phyloP scores from a whole-genome alignment of 257 asterid species.

The Schizonepeta tenuifolia region DNA sequence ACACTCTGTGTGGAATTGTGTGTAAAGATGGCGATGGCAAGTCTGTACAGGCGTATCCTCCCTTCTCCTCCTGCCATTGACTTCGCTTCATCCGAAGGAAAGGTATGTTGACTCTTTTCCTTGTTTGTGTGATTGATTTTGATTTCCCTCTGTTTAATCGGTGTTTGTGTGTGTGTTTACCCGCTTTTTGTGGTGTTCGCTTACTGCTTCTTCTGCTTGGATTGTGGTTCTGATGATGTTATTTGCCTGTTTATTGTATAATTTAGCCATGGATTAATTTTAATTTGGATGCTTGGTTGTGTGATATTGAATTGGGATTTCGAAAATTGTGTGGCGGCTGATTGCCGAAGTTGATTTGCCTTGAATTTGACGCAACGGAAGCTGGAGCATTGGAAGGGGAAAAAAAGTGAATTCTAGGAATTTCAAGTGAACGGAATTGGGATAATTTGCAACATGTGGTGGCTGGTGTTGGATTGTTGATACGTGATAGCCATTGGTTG shows the following conservation, averaged over 20 bases:
- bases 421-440: neutral
- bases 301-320: conserved; percentile 11
- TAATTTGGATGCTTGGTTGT: conserved; percentile 7
- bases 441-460: neutral
- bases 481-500: neutral
- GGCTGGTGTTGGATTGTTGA: neutral
- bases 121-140: neutral
- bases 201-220: neutral
- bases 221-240: neutral
- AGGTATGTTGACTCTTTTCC: conserved; percentile 44
- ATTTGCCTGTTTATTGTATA: neutral
- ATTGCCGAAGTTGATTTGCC: conserved; percentile 1
- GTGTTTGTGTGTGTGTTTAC: neutral
- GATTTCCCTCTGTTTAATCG: neutral
- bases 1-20: neutral
- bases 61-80: conserved; percentile 94
- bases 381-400: neutral
- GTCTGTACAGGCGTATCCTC: conserved; percentile 80
- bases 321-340: conserved; percentile 4
- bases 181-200: neutral
- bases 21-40: conserved; percentile 71
- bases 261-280: neutral
- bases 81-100: conserved; percentile 88
- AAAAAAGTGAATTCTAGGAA: neutral
- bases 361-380: neutral